Evolutionary conservation across 495 filamentous ascomycete genomes (phyloP).

Genomic region (Letharia columbiana): DNA sequence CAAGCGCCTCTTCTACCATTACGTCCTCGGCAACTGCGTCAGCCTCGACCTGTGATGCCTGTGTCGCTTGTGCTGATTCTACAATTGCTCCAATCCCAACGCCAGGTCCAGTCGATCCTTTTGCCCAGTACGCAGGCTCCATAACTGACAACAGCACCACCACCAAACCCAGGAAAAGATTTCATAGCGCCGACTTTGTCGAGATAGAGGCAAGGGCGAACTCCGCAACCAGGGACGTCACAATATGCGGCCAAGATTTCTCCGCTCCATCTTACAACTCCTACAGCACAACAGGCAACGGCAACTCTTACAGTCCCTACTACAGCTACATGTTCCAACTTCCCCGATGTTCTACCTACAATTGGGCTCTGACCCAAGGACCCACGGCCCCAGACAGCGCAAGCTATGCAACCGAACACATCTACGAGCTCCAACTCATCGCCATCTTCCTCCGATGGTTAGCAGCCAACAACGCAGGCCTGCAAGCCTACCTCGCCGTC

Average conservation of each 20-base stretch:
- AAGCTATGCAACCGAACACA: conserved; percentile 6
- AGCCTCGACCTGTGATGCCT: not conserved
- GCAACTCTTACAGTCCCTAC: conserved; percentile 5
- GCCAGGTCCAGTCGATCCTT: not conserved
- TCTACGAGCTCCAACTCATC: conserved; percentile 13
- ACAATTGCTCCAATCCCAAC: not conserved
- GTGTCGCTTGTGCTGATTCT: not conserved
- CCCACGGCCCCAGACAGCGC: conserved; percentile 1
- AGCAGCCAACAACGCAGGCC: not conserved
- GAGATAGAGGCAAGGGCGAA: not conserved
- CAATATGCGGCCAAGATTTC: not conserved
- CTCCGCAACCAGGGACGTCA: not conserved
- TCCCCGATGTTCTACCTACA: conserved; percentile 1
- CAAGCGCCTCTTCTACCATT: not conserved
- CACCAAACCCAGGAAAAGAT: not conserved
- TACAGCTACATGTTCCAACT: conserved; percentile 8
- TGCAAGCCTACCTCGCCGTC: conserved; percentile 9
- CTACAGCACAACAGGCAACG: not conserved
- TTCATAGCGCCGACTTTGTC: not conserved
- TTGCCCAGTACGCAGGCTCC: not conserved
- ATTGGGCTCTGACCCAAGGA: not conserved
- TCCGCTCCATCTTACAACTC: conserved; percentile 5
- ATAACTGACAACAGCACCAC: not conserved
- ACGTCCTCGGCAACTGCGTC: not conserved
- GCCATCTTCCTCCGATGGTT: conserved; percentile 6